Base-by-base conservation (phyloP, 2,329 filamentous ascomycete species). In the Rutstroemia sp. region DNA sequence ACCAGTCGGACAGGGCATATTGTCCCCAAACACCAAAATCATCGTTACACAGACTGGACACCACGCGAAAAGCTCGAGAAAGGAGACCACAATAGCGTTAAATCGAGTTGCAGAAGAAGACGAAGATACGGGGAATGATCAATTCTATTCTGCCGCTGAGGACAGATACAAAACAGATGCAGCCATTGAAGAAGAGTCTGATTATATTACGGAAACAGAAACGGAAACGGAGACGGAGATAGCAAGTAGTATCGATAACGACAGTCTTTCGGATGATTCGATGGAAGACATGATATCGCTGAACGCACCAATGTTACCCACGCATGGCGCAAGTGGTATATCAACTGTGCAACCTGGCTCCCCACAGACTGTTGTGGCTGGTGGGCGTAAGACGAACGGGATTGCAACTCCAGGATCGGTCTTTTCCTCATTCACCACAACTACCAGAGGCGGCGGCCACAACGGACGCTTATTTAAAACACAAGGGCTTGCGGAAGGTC, bases 231-330 rank as follows among this genome's bases (percentile, higher is more conserved):
- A 74, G 8, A 77, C 83, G 3, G 83, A 88, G 59, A 7, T 55
- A 19, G 70, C 80, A 8, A 86, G 83, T 2, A 82, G 79, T 10
- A 73, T 74, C 5, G 84, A 88, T 56, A 85, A 86, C n/a, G 86
- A 80, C 59, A 89, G 92, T 63, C 76, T 92, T 16, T 96, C 92
- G 0, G 92, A 96, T 70, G 92, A 96, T 68, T 94, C 90, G 0
- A 81, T 90, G 75, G 92, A 96, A 62, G 91, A 96, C 59, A 89
- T 96, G 80, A 96, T 97, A 52, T 95, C 91, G 4, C 78, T 97
- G 34, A 86, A 87, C 62, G 86, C 87, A 1, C 92, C 92, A 1
- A 81, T 86, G 27, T 74, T 96, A 16, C 85, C 88, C 1, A 81
- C 90, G n/a, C 84, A 88, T 25, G 84, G 84, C 55, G 87, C 87